These are phyloP conservation scores for Anisodus acutangulus DNA, from an alignment of 257 asterid genomes.

Conservation along the genomic window DNA sequence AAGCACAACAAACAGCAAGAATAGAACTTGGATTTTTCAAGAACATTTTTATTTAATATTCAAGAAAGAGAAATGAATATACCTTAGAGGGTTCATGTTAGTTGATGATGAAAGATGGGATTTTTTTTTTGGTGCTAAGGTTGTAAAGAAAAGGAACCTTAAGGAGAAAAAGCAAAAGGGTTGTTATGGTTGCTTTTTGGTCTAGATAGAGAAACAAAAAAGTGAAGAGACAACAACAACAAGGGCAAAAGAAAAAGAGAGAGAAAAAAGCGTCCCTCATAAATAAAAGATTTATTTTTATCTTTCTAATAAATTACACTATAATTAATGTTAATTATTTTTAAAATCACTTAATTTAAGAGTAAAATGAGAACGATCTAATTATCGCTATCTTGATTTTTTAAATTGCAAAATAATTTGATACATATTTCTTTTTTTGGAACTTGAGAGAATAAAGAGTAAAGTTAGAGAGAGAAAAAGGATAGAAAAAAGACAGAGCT, in stretches of 20 bases:
- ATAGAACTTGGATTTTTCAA: background rate
- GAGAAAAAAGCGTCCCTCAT: background rate
- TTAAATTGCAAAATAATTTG: too few relatives aligned
- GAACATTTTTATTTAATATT: background rate
- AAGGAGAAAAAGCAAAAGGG: background rate
- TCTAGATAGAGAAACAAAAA: too few relatives aligned
- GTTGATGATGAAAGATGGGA: background rate
- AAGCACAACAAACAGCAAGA: background rate
- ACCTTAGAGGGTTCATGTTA: constrained; percentile 1
- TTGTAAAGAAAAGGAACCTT: background rate
- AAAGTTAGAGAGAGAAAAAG: constrained; percentile 23
- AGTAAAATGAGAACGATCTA: too few relatives aligned
- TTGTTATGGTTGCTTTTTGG: background rate
- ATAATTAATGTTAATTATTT: too few relatives aligned
- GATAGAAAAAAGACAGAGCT: background rate
- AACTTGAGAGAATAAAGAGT: background rate
- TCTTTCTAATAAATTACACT: too few relatives aligned
- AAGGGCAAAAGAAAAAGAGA: background rate
- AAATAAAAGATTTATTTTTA: too few relatives aligned
- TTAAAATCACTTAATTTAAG: too few relatives aligned
- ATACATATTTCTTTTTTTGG: too few relatives aligned
- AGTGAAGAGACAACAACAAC: background rate
- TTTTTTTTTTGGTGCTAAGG: background rate
- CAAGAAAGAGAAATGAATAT: constrained; percentile 26
- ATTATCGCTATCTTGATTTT: too few relatives aligned